phyloP scores from a whole-genome alignment of 2,329 filamentous ascomycete genomes.

The Aspergillus calidoustus region DNA sequence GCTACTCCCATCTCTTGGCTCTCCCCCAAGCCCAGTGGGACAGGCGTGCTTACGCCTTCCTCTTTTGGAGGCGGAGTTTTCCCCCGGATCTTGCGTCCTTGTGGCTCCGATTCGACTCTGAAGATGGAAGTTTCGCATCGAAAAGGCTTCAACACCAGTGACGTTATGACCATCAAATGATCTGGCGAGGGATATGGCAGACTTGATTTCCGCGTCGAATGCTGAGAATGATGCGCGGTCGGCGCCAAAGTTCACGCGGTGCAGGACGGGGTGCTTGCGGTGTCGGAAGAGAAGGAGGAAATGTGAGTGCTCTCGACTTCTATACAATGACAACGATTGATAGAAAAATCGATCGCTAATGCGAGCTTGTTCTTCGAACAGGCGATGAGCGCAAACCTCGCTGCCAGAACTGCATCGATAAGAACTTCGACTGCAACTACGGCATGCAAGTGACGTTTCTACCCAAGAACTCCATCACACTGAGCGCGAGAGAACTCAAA shows the following conservation, averaged over 20 bases:
- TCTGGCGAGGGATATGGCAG: not conserved
- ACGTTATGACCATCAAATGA: not conserved
- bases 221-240: not conserved
- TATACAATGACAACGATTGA: too few relatives aligned
- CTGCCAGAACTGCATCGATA: conserved; percentile 54
- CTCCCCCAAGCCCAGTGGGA: too few relatives aligned
- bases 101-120: not conserved
- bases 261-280: conserved; percentile 54
- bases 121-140: not conserved
- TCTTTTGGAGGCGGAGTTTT: not conserved
- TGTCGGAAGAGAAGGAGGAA: conserved; percentile 56
- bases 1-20: too few relatives aligned
- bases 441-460: conserved; percentile 54
- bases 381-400: conserved; percentile 57
- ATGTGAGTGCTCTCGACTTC: conserved; percentile 41
- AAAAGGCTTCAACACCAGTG: not conserved
- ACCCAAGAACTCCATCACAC: conserved; percentile 54
- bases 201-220: not conserved
- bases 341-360: not conserved
- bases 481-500: conserved; percentile 26
- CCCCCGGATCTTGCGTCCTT: not conserved
- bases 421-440: conserved; percentile 56
- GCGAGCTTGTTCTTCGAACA: conserved; percentile 26
- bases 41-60: not conserved
- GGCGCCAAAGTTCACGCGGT: conserved; percentile 25